Evolutionary conservation across 768 basidiomycete species (phyloP).

Genomic region (Leccinum longicurvipes): DNA sequence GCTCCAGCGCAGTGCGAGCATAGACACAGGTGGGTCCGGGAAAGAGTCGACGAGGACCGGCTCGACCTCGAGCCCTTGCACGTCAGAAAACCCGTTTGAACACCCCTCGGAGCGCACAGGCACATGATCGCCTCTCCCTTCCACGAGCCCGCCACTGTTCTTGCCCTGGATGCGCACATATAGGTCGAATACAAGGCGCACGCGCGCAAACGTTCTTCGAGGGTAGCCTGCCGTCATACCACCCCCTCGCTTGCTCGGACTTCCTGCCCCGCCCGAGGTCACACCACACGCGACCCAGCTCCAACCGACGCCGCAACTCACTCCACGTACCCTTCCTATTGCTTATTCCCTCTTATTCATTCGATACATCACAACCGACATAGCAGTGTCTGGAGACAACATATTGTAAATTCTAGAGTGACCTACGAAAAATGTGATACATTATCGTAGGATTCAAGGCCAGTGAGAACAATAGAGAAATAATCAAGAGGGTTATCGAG

Average conservation of each 20-base stretch:
- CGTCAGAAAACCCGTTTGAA: slow-evolving; percentile 45
- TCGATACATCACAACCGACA: slow-evolving; percentile 8
- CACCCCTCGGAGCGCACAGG: slow-evolving; percentile 22
- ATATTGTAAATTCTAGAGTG: slow-evolving; percentile 16
- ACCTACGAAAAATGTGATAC: neutral
- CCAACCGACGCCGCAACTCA: slow-evolving; percentile 33
- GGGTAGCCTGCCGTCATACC: slow-evolving; percentile 27
- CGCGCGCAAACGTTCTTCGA: slow-evolving; percentile 1
- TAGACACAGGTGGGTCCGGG: neutral
- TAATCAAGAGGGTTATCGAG: neutral
- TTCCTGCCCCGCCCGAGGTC: slow-evolving; percentile 45
- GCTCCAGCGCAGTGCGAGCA: slow-evolving; percentile 13
- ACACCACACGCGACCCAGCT: slow-evolving; percentile 36
- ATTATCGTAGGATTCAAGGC: neutral
- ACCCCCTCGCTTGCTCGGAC: slow-evolving; percentile 55
- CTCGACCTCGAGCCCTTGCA: neutral
- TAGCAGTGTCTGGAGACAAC: slow-evolving; percentile 11
- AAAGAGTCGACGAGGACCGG: neutral
- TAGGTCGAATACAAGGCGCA: neutral
- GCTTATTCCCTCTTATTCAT: slow-evolving; percentile 15
- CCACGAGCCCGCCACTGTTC: neutral
- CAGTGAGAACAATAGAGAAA: neutral
- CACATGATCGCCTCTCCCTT: neutral
- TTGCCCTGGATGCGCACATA: slow-evolving; percentile 35
- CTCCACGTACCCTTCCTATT: slow-evolving; percentile 21